Evolutionary conservation across 78 protist genomes (phyloP).

Genomic region (Tieghemostelium lacteum): DNA sequence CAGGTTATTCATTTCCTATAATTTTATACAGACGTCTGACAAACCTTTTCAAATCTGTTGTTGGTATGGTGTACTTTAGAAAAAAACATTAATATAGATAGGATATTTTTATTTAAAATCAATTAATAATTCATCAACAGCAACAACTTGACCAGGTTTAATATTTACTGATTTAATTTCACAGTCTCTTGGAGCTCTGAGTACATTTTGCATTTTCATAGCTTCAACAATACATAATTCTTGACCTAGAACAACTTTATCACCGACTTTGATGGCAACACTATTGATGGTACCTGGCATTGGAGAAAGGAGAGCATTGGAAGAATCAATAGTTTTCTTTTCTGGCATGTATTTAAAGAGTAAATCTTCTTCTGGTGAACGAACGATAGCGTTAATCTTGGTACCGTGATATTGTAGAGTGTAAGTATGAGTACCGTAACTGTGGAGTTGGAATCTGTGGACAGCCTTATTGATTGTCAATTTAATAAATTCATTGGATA

Average conservation of each 20-base stretch:
- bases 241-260: conserved; percentile 86
- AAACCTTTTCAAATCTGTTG: no score
- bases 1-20: no score
- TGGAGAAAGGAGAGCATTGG: conserved; percentile 87
- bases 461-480: conserved; percentile 17
- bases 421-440: conserved; percentile 4
- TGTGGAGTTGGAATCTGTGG: conserved; percentile 62
- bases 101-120: conserved; percentile 65
- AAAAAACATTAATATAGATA: no score
- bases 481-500: conserved; percentile 24
- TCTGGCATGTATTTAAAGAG: conserved; percentile 82
- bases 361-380: conserved; percentile 31
- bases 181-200: conserved; percentile 90
- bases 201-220: conserved; percentile 98
- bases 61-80: no score
- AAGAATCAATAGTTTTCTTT: conserved; percentile 53
- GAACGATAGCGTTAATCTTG: conserved; percentile 48
- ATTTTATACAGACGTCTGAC: no score
- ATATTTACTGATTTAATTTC: conserved; percentile 78
- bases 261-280: conserved; percentile 88
- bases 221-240: conserved; percentile 97
- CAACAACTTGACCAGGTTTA: conserved; percentile 61
- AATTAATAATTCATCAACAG: conserved; percentile 68
- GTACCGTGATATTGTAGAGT: conserved; percentile 82
- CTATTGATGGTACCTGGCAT: conserved; percentile 92